Conservation (phyloP, 257 asterid genomes). For the Linaria vulgaris region DNA sequence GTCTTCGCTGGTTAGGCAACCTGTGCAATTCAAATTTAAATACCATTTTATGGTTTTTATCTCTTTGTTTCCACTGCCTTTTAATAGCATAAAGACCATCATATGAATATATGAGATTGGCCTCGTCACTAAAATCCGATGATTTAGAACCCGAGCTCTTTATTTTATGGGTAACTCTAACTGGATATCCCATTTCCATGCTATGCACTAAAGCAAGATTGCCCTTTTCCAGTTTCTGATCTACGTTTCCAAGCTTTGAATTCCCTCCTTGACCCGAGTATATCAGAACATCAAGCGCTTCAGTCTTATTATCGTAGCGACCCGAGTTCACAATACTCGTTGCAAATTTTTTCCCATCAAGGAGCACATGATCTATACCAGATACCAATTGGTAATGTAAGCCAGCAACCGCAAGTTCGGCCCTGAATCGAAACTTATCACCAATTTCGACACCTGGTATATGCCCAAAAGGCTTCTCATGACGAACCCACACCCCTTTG, state of each 20-base stretch:
- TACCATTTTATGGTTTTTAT: conserved; percentile 45
- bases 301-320: conserved; percentile 42
- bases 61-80: conserved; percentile 36
- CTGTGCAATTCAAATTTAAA: conserved; percentile 62
- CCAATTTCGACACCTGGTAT: conserved; percentile 73
- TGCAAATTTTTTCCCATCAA: conserved; percentile 41
- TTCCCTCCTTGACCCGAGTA: conserved; percentile 81
- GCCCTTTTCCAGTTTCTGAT: conserved; percentile 72
- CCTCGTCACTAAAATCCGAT: conserved; percentile 18
- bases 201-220: conserved; percentile 67
- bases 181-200: conserved; percentile 41
- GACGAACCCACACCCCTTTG: conserved; percentile 15
- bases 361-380: conserved; percentile 52
- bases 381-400: conserved; percentile 42
- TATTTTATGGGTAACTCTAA: conserved; percentile 62
- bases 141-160: conserved; percentile 27
- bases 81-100: conserved; percentile 64
- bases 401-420: conserved; percentile 62
- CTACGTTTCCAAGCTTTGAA: conserved; percentile 32
- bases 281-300: conserved; percentile 37
- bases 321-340: conserved; percentile 72
- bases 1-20: conserved; percentile 47
- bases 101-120: conserved; percentile 41
- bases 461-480: conserved; percentile 44
- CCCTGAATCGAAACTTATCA: conserved; percentile 62